A percentile compares a stretch with the other conserved stretches of the same genome.
phyloP scores from a whole-genome alignment of 2,329 filamentous ascomycete genomes.

The Dactylellina cionopaga region DNA sequence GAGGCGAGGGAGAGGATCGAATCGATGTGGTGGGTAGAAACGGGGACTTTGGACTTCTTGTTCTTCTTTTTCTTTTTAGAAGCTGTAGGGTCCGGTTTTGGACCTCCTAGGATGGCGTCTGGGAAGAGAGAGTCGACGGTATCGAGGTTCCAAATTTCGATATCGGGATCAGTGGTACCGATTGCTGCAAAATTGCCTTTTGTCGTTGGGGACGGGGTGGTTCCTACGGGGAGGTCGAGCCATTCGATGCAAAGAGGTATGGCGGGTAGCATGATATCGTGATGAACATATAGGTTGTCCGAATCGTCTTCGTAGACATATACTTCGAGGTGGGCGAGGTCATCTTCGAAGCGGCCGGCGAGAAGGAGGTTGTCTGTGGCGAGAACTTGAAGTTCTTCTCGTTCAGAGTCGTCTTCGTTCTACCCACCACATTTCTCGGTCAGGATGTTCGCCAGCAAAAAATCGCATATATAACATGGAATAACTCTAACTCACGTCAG shows the following conservation, averaged over 20 bases:
- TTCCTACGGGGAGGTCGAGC: slow-evolving; percentile 89
- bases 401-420: slow-evolving; percentile 77
- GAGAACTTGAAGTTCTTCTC: slow-evolving; percentile 91
- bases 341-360: slow-evolving; percentile 93
- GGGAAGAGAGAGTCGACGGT: slow-evolving; percentile 98
- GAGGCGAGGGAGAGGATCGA: slow-evolving; percentile 89
- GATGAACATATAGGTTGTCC: slow-evolving; percentile 98
- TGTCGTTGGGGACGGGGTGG: slow-evolving; percentile 64
- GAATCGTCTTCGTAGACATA: slow-evolving; percentile 96
- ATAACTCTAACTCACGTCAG: slow-evolving; percentile 63
- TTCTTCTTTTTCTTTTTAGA: slow-evolving; percentile 73
- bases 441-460: neutral
- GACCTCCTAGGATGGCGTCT: slow-evolving; percentile 89
- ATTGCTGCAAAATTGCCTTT: slow-evolving; percentile 92
- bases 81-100: slow-evolving; percentile 64
- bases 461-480: neutral
- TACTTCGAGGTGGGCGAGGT: slow-evolving; percentile 93
- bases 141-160: slow-evolving; percentile 98
- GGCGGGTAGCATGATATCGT: slow-evolving; percentile 98
- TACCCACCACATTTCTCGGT: neutral
- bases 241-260: slow-evolving; percentile 96
- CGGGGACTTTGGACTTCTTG: slow-evolving; percentile 87
- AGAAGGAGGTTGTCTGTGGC: slow-evolving; percentile 92
- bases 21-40: slow-evolving; percentile 81
- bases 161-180: slow-evolving; percentile 97